These are phyloP conservation scores for Gilbertella persicaria DNA, from an alignment of 371 early-diverging fungal species.

Conservation along the genomic window DNA sequence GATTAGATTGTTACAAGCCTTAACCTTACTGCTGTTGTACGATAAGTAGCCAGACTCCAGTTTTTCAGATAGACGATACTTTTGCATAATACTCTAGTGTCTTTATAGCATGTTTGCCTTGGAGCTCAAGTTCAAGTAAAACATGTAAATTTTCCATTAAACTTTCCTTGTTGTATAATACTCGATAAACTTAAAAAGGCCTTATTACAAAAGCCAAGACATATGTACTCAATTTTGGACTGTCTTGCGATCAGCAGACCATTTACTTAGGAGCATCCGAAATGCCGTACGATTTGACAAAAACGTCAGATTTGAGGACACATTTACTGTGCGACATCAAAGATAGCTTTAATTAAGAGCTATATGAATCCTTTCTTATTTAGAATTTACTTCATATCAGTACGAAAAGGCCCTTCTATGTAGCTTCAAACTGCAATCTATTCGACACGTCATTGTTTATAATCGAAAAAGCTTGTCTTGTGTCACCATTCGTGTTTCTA, in stretches of 20 bases:
- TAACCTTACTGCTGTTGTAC: constrained; percentile 58
- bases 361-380: neutral
- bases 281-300: constrained; percentile 83
- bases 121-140: constrained; percentile 63
- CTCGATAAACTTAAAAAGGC: constrained; percentile 90
- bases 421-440: constrained; percentile 84
- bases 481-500: constrained; percentile 62
- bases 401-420: constrained; percentile 91
- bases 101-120: constrained; percentile 74
- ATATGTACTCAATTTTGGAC: constrained; percentile 94
- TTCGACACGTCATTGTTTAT: too few species aligned
- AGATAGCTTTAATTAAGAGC: constrained; percentile 90
- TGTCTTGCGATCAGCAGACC: constrained; percentile 25
- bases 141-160: constrained; percentile 77
- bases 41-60: constrained; percentile 95
- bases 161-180: constrained; percentile 60
- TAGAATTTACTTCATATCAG: constrained; percentile 70
- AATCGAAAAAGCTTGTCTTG: constrained; percentile 46
- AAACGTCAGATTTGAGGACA: constrained; percentile 67
- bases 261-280: constrained; percentile 29
- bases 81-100: constrained; percentile 78
- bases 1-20: too few species aligned
- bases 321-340: constrained; percentile 77
- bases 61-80: constrained; percentile 94
- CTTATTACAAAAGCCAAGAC: constrained; percentile 89